Base-by-base conservation (phyloP, 2,329 filamentous ascomycete species). In the Colletotrichum sp. region DNA sequence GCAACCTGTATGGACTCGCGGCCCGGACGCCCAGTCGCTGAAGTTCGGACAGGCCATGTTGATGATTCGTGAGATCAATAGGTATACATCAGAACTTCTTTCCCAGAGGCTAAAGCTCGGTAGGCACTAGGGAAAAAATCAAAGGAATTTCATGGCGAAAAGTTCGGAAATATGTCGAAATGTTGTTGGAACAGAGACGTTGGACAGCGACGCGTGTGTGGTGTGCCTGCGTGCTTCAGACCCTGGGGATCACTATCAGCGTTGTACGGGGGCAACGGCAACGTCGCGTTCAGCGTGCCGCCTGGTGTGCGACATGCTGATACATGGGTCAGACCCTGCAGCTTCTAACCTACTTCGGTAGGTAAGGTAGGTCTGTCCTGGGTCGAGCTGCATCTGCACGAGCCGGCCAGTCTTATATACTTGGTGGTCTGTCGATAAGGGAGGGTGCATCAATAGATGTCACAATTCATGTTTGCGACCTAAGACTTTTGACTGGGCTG, bases 11-110 rank as follows among this genome's bases (percentile, higher is more conserved):
- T n/a, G n/a, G n/a, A n/a, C n/a, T n/a, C n/a, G n/a, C n/a, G n/a
- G n/a, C n/a, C n/a, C n/a, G n/a, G n/a, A n/a, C n/a, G 71, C 26
- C 30, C 26, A 60, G 21, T 81, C 79, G 24, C 61, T 55, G 15
- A 32, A 43, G 6, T n/a, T 6, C 16, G 24, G n/a, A 26, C 68
- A 75, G 5, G 15, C 21, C 72, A 71, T 71, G 2, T 16, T 16
- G 34, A 36, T 36, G 34, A 36, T 36, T 36, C 34, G 6, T 15
- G 8, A 36, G 34, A 36, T 36, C 13, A 36, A 36, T 36, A 36
- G 30, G 34, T 8, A 7, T 15, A 16, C 34, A 36, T 36, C 34
- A 36, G 6, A 15, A 36, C 34, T 36, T 36, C 15, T 36, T 36
- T 36, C 13, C 6, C 15, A 16, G 13, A 36, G 34, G 12, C 34